phyloP scores from a whole-genome alignment of 1,284 basidiomycete species.

The Neonothopanus nambi region DNA sequence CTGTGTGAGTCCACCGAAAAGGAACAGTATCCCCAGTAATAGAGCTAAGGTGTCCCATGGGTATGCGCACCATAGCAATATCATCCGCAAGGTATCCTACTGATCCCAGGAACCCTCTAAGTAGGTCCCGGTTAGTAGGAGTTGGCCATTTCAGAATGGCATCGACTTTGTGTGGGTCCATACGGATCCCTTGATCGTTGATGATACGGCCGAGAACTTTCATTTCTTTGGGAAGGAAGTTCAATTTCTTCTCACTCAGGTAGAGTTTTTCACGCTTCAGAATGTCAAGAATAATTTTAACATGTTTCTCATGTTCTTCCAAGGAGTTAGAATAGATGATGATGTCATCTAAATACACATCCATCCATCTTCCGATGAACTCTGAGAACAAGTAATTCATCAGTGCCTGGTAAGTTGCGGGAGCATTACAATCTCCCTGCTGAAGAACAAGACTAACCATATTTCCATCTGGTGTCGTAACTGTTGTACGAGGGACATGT shows the following conservation, averaged over 20 bases:
- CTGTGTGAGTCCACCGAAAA: conserved; percentile 12
- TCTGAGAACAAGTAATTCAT: conserved; percentile 14
- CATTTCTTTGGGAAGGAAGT: conserved; percentile 27
- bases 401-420: conserved; percentile 14
- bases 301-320: conserved; percentile 29
- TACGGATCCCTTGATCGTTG: conserved; percentile 33
- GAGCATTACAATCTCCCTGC: conserved; percentile 18
- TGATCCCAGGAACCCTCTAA: conserved; percentile 14
- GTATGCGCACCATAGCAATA: conserved; percentile 4
- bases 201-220: conserved; percentile 35
- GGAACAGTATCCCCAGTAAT: conserved; percentile 15
- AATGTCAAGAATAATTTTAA: conserved; percentile 24
- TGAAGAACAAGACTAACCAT: conserved; percentile 21
- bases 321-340: conserved; percentile 29
- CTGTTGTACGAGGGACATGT: conserved; percentile 23
- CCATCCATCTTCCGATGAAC: conserved; percentile 6
- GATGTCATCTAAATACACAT: conserved; percentile 30
- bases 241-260: conserved; percentile 28
- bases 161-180: conserved; percentile 39
- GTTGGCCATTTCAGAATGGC: conserved; percentile 27
- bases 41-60: conserved; percentile 11
- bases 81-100: conserved; percentile 16
- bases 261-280: conserved; percentile 26
- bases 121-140: conserved; percentile 5
- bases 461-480: conserved; percentile 29